These are phyloP conservation scores for Apiotrichum porosum DNA, from an alignment of 1,284 basidiomycete species.

Conservation along the genomic window DNA sequence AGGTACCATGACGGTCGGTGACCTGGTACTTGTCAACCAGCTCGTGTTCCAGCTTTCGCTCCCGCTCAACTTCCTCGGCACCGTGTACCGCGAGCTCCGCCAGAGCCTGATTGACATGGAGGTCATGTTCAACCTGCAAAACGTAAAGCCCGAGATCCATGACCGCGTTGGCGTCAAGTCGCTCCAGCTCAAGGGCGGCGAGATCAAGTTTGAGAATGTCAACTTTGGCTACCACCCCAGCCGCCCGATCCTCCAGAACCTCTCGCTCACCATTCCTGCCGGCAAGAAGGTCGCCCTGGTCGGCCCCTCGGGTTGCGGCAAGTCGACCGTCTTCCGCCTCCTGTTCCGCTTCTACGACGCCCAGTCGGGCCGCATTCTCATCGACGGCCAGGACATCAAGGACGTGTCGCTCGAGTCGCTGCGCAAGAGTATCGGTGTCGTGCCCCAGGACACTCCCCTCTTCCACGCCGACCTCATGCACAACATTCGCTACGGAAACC, in stretches of 20 bases:
- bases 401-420: slow-evolving; percentile 69
- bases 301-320: slow-evolving; percentile 95
- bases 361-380: slow-evolving; percentile 66
- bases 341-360: slow-evolving; percentile 94
- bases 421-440: slow-evolving; percentile 77
- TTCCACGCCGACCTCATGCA: slow-evolving; percentile 95
- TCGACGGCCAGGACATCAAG: slow-evolving; percentile 74
- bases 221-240: slow-evolving; percentile 84
- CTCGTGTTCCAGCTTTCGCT: slow-evolving; percentile 97
- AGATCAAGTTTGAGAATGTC: slow-evolving; percentile 90
- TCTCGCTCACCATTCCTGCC: slow-evolving; percentile 89
- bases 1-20: slow-evolving; percentile 97
- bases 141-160: slow-evolving; percentile 63
- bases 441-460: slow-evolving; percentile 95
- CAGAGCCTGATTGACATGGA: slow-evolving; percentile 98
- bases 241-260: slow-evolving; percentile 80
- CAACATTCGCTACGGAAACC: slow-evolving; percentile 88
- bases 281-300: slow-evolving; percentile 96
- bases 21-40: slow-evolving; percentile 98
- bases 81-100: slow-evolving; percentile 91
- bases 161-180: slow-evolving; percentile 67
- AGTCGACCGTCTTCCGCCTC: slow-evolving; percentile 91
- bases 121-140: slow-evolving; percentile 84
- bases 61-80: slow-evolving; percentile 93
- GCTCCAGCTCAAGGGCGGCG: slow-evolving; percentile 69